phyloP scores from a whole-genome alignment of 108 stramenopile genomes.

The Skeletonema menzelii region DNA sequence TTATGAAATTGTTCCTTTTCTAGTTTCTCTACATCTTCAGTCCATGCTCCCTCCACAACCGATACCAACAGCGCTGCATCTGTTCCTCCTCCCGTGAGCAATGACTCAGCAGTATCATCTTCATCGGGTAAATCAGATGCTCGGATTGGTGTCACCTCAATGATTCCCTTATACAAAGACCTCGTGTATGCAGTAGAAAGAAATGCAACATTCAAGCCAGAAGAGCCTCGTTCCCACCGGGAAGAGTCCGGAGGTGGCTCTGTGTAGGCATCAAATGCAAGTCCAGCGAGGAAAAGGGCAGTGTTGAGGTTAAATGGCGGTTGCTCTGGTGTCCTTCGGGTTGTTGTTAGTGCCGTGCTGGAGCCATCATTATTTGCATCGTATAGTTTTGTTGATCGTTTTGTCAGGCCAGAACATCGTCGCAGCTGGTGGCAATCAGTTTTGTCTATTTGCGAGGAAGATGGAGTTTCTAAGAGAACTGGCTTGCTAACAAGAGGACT shows the following conservation, averaged over 20 bases:
- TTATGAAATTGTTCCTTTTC: conserved; percentile 78
- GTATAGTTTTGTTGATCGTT: neutral
- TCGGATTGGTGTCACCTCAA: conserved; percentile 64
- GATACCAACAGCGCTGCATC: conserved; percentile 68
- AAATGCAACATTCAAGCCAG: conserved; percentile 80
- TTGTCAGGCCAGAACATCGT: neutral
- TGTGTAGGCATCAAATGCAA: conserved; percentile 84
- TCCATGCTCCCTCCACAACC: conserved; percentile 75
- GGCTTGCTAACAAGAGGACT: neutral
- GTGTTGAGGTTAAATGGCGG: conserved; percentile 50
- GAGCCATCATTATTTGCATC: neutral
- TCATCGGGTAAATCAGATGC: conserved; percentile 71
- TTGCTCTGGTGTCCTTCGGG: conserved; percentile 9
- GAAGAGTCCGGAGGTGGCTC: conserved; percentile 73
- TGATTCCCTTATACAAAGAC: conserved; percentile 66
- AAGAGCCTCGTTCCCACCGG: conserved; percentile 78
- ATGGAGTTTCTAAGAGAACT: neutral
- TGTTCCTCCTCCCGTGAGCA: conserved; percentile 69
- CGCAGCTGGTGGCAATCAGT: neutral
- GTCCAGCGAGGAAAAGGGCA: conserved; percentile 75
- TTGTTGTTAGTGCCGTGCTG: neutral
- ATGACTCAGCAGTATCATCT: conserved; percentile 61
- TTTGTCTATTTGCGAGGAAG: neutral
- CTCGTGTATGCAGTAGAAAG: conserved; percentile 63
- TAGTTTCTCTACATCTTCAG: conserved; percentile 68